Percentiles rank a stretch among this genome's conserved stretches.
Conservation (phyloP, 139 green algal genomes). For the Ettlia oleoabundans region DNA sequence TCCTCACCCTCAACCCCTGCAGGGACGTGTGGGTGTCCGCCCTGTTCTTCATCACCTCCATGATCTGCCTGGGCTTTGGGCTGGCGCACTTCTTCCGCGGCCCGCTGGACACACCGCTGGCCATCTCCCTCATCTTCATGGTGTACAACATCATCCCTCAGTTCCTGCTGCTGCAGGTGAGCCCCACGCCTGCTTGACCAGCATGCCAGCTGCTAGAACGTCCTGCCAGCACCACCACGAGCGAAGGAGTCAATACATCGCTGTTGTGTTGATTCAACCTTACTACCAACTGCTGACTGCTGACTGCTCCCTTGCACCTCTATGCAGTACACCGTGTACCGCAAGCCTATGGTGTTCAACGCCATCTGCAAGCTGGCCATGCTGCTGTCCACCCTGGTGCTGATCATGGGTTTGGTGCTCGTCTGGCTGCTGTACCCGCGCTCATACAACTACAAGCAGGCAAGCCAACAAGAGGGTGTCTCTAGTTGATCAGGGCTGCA, state of each 20-base stretch:
- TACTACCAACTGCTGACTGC: neutral
- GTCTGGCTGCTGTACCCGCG: slow-evolving; percentile 64
- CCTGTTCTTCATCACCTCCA: slow-evolving; percentile 33
- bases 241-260: too few species aligned
- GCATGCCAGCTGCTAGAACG: neutral
- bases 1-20: neutral
- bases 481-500: neutral
- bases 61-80: slow-evolving; percentile 51
- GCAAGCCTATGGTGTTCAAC: slow-evolving; percentile 37
- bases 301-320: neutral
- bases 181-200: neutral
- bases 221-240: too few species aligned
- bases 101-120: slow-evolving; percentile 41
- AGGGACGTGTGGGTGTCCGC: slow-evolving; percentile 49
- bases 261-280: too few species aligned
- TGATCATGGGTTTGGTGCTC: slow-evolving; percentile 51
- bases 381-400: slow-evolving; percentile 36
- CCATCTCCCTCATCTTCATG: slow-evolving; percentile 60
- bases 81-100: slow-evolving; percentile 48
- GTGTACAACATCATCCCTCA: slow-evolving; percentile 62
- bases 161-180: slow-evolving; percentile 62
- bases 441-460: slow-evolving; percentile 55
- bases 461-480: neutral
- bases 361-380: slow-evolving; percentile 35
- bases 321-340: slow-evolving; percentile 49